Evolutionary conservation across 805 yeast species (phyloP).

Genomic region (Millerozyma acaciae): DNA sequence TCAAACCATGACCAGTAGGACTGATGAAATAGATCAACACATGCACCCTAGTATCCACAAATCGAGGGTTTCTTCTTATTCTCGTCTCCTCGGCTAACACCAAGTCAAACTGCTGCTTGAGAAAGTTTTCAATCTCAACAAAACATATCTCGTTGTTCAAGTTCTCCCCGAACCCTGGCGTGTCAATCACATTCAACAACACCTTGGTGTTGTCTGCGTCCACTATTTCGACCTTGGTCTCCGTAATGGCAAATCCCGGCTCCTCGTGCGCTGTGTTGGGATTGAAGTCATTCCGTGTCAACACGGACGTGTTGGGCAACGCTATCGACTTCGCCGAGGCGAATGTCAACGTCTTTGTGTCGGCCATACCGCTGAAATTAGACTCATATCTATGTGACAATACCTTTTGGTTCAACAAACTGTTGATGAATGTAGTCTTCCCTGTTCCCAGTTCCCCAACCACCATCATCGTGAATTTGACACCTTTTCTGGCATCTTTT

Average conservation of each 20-base stretch:
- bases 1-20: conserved; percentile 75
- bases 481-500: conserved; percentile 68
- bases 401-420: conserved; percentile 58
- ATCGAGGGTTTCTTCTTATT: conserved; percentile 79
- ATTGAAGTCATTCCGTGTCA: conserved; percentile 55
- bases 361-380: conserved; percentile 14
- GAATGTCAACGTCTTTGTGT: conserved; percentile 52
- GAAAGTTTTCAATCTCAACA: conserved; percentile 58
- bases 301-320: conserved; percentile 50
- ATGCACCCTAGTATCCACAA: conserved; percentile 75
- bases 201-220: conserved; percentile 57
- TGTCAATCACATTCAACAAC: conserved; percentile 57
- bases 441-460: conserved; percentile 77
- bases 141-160: conserved; percentile 67
- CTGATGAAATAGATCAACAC: conserved; percentile 74
- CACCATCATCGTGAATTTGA: conserved; percentile 69
- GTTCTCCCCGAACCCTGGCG: conserved; percentile 79
- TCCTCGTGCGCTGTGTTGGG: conserved; percentile 58
- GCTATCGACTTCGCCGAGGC: conserved; percentile 55
- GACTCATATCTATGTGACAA: conserved; percentile 55
- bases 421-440: conserved; percentile 70
- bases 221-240: conserved; percentile 55
- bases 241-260: conserved; percentile 74
- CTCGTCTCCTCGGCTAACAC: conserved; percentile 85
- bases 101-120: conserved; percentile 73